Base-by-base conservation (phyloP, 495 filamentous ascomycete species). In the Penicillium coffeae region DNA sequence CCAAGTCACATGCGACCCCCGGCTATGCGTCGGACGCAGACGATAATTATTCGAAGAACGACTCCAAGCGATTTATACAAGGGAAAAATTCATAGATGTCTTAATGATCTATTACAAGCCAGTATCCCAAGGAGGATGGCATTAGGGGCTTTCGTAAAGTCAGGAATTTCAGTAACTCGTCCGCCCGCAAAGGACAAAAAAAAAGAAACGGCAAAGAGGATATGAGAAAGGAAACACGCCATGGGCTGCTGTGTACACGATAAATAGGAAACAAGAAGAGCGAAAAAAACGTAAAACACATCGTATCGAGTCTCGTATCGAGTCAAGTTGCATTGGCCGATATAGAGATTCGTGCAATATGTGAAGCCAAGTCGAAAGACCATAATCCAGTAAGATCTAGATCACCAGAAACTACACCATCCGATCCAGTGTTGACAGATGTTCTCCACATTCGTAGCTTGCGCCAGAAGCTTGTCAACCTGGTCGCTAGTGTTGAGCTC, bases 371-470 rank as follows among this genome's bases (percentile, higher is more conserved):
- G 54, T 51, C 49, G 41, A 21, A 55, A 47, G 38, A 42, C 27
- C 19, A 45, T 42, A 47, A 43, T 38, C 20, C 46, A 40, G 40
- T 48, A 8, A 47, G 36, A 21, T 9, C 34, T 18, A 16, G 48
- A 50, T 68, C 46, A 94, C 88, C 89, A 92, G 77, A 92, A 94
- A 69, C 87, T 90, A 67, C 89, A 95, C 89, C 90, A 94, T 45
- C 92, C 93, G 50, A 97, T 96, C 68, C 96, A 99, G 72, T 97
- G 93, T 72, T 96, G 93, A 62, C 94, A 97, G 48, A 99, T 76
- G 70, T 97, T 97, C 75, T 97, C 94, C 38, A 96, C 75, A 56
- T 89, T 96, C 5, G 93, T 97, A 15, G 94, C 94, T 70, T 99
- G 92, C 27, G 84, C 84, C 50, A 97, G 86, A 58, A 97, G 69